Conservation (phyloP, 129 eudicot genomes). For the Scalesia atractyloides region DNA sequence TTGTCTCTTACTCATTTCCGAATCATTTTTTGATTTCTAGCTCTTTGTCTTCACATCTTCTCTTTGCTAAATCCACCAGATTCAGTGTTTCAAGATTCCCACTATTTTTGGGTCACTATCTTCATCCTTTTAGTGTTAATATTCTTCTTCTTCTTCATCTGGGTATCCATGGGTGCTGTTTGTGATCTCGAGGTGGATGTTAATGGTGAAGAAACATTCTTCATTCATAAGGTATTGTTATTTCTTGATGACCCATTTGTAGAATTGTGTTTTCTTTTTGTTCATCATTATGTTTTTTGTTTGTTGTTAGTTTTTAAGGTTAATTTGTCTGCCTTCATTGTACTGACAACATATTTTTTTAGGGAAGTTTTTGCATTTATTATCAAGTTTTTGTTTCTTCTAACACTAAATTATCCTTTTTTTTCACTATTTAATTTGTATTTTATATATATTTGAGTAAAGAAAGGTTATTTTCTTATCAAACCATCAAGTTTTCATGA, state of each 20-base stretch:
- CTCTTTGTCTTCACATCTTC: constrained; percentile 44
- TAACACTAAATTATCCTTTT: constrained; percentile 18
- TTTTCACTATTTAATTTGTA: not conserved
- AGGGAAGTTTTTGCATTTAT: constrained; percentile 21
- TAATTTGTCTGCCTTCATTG: constrained; percentile 36
- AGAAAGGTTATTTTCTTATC: constrained; percentile 14
- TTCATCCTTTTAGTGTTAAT: constrained; percentile 2
- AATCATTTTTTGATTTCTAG: constrained; percentile 37
- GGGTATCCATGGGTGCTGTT: constrained; percentile 48
- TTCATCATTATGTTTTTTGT: not conserved
- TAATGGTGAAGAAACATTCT: constrained; percentile 81
- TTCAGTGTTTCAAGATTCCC: constrained; percentile 27
- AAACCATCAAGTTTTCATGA: constrained; percentile 12
- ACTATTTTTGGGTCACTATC: not conserved
- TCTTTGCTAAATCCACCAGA: constrained; percentile 15
- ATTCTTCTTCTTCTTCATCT: constrained; percentile 18
- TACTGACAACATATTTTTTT: constrained; percentile 16
- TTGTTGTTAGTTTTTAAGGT: constrained; percentile 11
- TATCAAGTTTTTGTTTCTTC: constrained; percentile 19
- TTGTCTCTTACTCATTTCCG: constrained; percentile 33
- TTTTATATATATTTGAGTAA: constrained; percentile 9
- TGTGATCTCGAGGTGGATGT: constrained; percentile 85
- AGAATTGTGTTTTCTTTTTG: constrained; percentile 6
- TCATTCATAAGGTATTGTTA: constrained; percentile 58
- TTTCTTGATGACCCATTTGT: constrained; percentile 5